Base-by-base conservation (phyloP, 495 filamentous ascomycete genomes). In the Podospora pseudocomata region DNA sequence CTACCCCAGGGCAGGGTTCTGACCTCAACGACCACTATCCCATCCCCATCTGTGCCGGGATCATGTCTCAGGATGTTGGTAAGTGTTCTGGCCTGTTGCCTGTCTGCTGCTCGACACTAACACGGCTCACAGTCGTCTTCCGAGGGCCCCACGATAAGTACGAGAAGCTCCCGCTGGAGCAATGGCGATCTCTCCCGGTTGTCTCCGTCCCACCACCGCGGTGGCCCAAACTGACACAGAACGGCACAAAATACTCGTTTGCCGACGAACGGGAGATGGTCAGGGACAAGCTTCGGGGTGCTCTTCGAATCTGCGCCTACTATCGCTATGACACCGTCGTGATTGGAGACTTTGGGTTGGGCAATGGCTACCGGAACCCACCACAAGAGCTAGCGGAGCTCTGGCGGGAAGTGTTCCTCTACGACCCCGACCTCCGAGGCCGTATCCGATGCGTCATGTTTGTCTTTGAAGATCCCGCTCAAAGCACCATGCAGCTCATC, bases 261-360 rank as follows among this genome's bases (percentile, higher is more conserved):
- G 77, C 80, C 9, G 80, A 87, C 64, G 90, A 92, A 77, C 85
- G 83, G 69, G 86, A 90, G 34, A 81, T 92, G 67, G 88, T 91
- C 79, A 83, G 80, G 68, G 88, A 91, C 68, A 92, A 92, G 76
- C 87, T 92, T 77, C 86, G 87, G 39, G 86, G 84, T 4, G 84
- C 89, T 5, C 84, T 92, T 13, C 82, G 89, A 32, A 91, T 92
- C 71, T 89, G 88, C 64, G 85, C 85, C 15, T 82, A 83, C 66
- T 83, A 86, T 66, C 78, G 80, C 20, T 87, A 89, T 71, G 76
- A 74, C 4, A 84, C 85, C 60, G 76, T 92, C 19, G 88, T 88
- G 70, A 83, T 92, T 63, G 89, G 89, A 20, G 87, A 88, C 26
- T 92, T 92, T 75, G 90, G 90, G 6, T 80, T 89, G 2, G 90